Evolutionary conservation across 2,329 filamentous ascomycete genomes (phyloP), one percentile per base, ranked within the genome.

Genomic region (Fusarium sp.): DNA sequence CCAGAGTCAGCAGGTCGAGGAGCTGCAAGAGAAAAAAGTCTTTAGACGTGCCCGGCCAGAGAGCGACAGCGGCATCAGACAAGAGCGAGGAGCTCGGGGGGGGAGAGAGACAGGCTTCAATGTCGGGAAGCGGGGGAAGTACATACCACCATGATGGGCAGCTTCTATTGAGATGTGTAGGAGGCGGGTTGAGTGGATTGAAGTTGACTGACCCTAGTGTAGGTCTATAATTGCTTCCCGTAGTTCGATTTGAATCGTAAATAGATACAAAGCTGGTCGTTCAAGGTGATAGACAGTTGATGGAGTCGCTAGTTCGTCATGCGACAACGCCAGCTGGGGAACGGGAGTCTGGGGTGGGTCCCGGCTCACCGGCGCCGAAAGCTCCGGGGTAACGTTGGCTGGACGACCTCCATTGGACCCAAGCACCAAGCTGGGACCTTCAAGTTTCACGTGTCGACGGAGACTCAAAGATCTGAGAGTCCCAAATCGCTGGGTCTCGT

Each of bases 1-100:
- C 88, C 82, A 91, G 86, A 79, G 87, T 89, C 84, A 90, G 87
- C 81, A 89, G 84, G 82, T 89, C 85, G 83, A 89, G 86, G 80
- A 89, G 81, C 86, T 89, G 80, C 78, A 57, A 69, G 61, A 68
- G 65, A 58, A 63, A 64, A 72, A 49, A 77, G 74, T 74, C 75
- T 81, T 68, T 80, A 79, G 79, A 80, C 69, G 65, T 65, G 66
- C 68, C 67, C 67, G 61, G 67, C 71, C 65, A 74, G 69, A 66
- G 64, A 51, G 65, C 59, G 57, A 68, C 65, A 65, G 66, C 62
- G 61, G 58, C 62, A 46, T 34, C 36, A 62, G 62, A 65, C 51
- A 66, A 66, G 62, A 66, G 62, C 67, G 62, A 31, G 44, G 66
- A 74, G 73, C 66, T 71, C 54, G 65, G 59, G 54, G 55, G 33